phyloP scores from a whole-genome alignment of 306 rosid genomes.

The Cajanus cajan region DNA sequence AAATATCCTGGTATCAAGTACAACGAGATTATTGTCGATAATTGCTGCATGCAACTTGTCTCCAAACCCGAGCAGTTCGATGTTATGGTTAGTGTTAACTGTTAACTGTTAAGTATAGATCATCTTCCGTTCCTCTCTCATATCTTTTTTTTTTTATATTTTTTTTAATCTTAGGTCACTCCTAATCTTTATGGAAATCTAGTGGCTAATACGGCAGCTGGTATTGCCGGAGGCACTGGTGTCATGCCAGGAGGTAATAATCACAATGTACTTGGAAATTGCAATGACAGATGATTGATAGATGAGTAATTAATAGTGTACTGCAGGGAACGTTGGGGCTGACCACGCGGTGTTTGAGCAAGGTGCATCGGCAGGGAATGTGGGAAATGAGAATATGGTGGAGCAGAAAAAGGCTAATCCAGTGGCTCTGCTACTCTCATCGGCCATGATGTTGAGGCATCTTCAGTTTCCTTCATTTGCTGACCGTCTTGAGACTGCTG shows the following conservation, averaged over 20 bases:
- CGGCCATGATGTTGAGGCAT: slow-evolving; percentile 98
- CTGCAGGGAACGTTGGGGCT: slow-evolving; percentile 92
- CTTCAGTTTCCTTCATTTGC: slow-evolving; percentile 92
- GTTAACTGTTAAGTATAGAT: too few relatives aligned
- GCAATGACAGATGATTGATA: too few relatives aligned
- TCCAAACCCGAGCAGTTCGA: slow-evolving; percentile 92
- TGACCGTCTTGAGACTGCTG: slow-evolving; percentile 83
- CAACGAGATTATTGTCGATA: slow-evolving; percentile 82
- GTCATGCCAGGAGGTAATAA: slow-evolving; percentile 82
- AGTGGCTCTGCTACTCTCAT: slow-evolving; percentile 86
- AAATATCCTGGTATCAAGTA: slow-evolving; percentile 65
- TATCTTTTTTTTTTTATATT: neutral
- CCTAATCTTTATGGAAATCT: slow-evolving; percentile 98
- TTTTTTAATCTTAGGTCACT: slow-evolving; percentile 68
- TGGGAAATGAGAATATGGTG: slow-evolving; percentile 60
- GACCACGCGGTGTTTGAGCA: slow-evolving; percentile 93
- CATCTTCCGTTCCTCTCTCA: too few relatives aligned
- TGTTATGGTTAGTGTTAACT: too few relatives aligned
- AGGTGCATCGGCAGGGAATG: slow-evolving; percentile 47
- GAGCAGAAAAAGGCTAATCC: slow-evolving; percentile 86
- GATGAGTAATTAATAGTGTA: too few relatives aligned
- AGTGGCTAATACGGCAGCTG: slow-evolving; percentile 89
- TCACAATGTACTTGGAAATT: too few relatives aligned
- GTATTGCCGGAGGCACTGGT: slow-evolving; percentile 46
- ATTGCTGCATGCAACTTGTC: slow-evolving; percentile 96